Base-by-base conservation (phyloP, 768 basidiomycete genomes). In the Boletus speciosus region DNA sequence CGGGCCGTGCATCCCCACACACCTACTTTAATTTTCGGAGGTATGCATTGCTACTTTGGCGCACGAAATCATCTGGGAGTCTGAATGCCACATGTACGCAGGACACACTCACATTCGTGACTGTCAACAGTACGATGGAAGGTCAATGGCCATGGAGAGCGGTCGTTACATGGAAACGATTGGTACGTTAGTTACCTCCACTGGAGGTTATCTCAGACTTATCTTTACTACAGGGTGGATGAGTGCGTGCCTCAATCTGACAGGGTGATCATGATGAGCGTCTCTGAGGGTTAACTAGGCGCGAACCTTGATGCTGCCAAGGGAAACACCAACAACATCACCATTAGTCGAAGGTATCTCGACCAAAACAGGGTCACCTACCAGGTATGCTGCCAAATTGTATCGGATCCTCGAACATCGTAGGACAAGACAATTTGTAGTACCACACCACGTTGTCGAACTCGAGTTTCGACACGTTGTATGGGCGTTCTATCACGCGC, bases 141-240 rank as follows among this genome's bases (percentile, higher is more conserved):
- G 60, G 25, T 31, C 60, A 21, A 62, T 67, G 56, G 61, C 86
- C 2, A 66, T 94, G 56, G 89, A 92, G 63, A 87, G 90, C 58
- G 89, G 94, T 16, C 76, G 91, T 25, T 96, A 95, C 66, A 89
- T 96, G 86, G 94, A 97, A 72, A 97, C 93, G 10, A 75, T 95
- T 50, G 92, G 90, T 87, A 47, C 14, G 80, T 48, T 14, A 14
- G 5, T 11, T 15, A 0, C 19, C 37, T 27, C 27, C 6, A 21
- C 21, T 34, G 29, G 3, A 21, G 2, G 19, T 29, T 19, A 10
- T n/a, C n/a, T 32, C 32, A 2, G 23, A 39, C 9, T 44, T 1
- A 42, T 40, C 15, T 34, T 27, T 39, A 38, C 43, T 25, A 27
- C 29, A 68, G 71, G 85, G 8, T 91, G 84, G 81, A 72, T 88